Base-by-base conservation (phyloP, 2,329 filamentous ascomycete species). In the Aspergillus amoenus region DNA sequence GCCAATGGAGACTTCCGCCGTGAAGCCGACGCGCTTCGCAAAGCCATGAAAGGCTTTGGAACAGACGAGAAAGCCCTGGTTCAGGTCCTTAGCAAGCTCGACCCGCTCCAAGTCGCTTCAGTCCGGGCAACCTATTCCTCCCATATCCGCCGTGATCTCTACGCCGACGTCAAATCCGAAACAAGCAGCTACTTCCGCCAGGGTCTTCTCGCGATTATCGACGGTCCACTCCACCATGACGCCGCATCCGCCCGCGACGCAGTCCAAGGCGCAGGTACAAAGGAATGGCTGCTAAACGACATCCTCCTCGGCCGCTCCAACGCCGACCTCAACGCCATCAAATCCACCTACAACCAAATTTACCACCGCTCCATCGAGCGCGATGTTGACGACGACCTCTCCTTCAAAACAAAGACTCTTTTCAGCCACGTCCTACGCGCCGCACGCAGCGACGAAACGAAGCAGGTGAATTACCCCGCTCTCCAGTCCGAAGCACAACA, bases 31-130 rank as follows among this genome's bases (percentile, higher is more conserved):
- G 84, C 81, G 4, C 79, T 96, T 21, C 85, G 91, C 52, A 83
- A 83, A 64, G 91, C 93, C 2, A 96, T 97, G 91, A 96, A 96
- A 74, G 92, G 92, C 0, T 90, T 96, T 61, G 93, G 93, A 34
- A 97, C 93, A 0, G 86, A 97, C 67, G 93, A 97, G 73, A 88
- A 86, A 67, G 74, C 83, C 0, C 78, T 97, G 15, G 93, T 96
- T 61, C 78, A 80, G 2, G 78, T 88, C 3, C 78, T 97, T 8
- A 78, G 88, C 3, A 84, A 81, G 64, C 88, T 92, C 61, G 90
- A 95, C 62, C 89, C 93, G 1, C 78, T 92, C 4, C 90, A 96
- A 71, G 82, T 94, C 61, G 84, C 87, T 47, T 79, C 84, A 8
- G 80, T 95, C 51, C 84, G 87, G 56, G 72, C 81, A 7, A 82